These are phyloP conservation scores for Phytophthora meadii DNA, from an alignment of 352 stramenopile species.

Conservation along the genomic window DNA sequence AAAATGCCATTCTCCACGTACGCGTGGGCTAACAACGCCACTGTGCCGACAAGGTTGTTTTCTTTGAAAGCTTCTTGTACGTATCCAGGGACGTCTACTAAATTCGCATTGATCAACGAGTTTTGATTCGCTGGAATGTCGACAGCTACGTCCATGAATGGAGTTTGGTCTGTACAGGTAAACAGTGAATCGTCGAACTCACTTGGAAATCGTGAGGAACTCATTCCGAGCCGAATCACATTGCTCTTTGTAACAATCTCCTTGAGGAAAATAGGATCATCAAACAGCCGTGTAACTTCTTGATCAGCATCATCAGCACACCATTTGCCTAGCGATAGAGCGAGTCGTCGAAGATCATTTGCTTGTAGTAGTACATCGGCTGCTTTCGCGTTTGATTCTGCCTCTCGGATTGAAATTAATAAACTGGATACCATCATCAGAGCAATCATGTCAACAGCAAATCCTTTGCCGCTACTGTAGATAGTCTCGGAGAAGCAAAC, in stretches of 20 bases:
- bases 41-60: constrained; percentile 37
- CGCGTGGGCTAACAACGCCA: constrained; percentile 57
- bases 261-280: constrained; percentile 44
- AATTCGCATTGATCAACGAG: constrained; percentile 4
- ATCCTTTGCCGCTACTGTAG: constrained; percentile 7
- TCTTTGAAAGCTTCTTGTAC: constrained; percentile 29
- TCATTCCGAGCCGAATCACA: constrained; percentile 38
- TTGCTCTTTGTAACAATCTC: constrained; percentile 40
- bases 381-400: background rate
- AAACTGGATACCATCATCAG: constrained; percentile 27
- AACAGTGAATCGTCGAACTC: constrained; percentile 3
- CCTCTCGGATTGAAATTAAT: constrained; percentile 26
- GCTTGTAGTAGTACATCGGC: constrained; percentile 27
- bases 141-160: constrained; percentile 1
- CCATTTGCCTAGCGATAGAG: constrained; percentile 15
- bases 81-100: constrained; percentile 19
- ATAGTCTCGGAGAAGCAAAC: constrained; percentile 35
- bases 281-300: constrained; percentile 27
- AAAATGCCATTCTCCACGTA: constrained; percentile 50
- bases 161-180: background rate
- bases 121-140: constrained; percentile 9
- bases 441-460: constrained; percentile 33
- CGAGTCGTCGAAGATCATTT: constrained; percentile 31
- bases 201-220: constrained; percentile 7
- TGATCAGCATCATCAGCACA: constrained; percentile 1